Evolutionary conservation across 2,329 filamentous ascomycete genomes (phyloP).

Genomic region (Colletotrichum endophyticum): DNA sequence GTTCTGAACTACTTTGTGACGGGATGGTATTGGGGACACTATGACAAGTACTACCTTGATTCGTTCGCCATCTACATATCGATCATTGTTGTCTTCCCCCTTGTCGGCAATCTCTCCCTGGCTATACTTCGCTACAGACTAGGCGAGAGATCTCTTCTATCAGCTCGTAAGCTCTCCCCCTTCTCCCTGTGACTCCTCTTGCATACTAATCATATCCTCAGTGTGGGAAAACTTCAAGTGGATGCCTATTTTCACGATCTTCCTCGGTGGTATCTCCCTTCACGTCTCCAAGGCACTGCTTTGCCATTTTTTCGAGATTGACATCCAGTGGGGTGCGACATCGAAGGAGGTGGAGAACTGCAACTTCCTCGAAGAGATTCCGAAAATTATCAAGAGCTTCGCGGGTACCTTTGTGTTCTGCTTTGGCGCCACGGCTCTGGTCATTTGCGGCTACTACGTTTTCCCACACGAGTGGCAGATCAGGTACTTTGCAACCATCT

Average conservation of each 20-base stretch:
- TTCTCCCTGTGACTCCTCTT: conserved; percentile 26
- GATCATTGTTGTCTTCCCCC: conserved; percentile 69
- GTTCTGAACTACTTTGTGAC: conserved; percentile 73
- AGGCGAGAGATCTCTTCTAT: conserved; percentile 55
- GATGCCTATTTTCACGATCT: conserved; percentile 58
- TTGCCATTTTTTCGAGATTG: conserved; percentile 45
- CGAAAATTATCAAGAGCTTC: conserved; percentile 60
- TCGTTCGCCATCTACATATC: conserved; percentile 69
- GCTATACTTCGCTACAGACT: conserved; percentile 68
- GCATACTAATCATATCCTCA: neutral
- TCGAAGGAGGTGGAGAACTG: conserved; percentile 62
- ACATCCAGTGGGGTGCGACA: conserved; percentile 59
- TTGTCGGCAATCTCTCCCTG: conserved; percentile 63
- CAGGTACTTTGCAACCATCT: conserved; percentile 62
- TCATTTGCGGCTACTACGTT: conserved; percentile 48
- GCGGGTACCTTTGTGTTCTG: conserved; percentile 54
- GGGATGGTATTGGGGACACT: conserved; percentile 72
- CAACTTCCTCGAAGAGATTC: conserved; percentile 61
- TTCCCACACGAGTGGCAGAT: conserved; percentile 62
- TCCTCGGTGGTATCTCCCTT: conserved; percentile 48
- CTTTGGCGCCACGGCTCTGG: conserved; percentile 45
- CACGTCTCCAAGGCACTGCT: conserved; percentile 47
- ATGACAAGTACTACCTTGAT: conserved; percentile 72
- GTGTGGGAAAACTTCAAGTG: conserved; percentile 66
- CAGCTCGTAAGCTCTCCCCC: conserved; percentile 30